Base-by-base conservation (phyloP, 2,329 filamentous ascomycete species). In the Aspergillus arachidicola region DNA sequence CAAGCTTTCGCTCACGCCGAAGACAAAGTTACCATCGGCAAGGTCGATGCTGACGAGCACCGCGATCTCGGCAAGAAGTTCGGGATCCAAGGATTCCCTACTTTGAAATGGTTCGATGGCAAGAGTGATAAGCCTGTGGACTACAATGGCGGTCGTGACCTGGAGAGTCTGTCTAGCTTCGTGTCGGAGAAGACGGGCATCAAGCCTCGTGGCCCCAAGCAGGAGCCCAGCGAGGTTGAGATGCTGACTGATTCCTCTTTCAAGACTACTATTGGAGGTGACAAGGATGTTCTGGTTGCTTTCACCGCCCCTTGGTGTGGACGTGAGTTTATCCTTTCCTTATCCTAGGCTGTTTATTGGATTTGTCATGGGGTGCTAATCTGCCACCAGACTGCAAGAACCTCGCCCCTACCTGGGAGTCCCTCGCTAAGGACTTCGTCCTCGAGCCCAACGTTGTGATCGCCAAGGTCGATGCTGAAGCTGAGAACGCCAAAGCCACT, bases 251-350 rank as follows among this genome's bases (percentile, higher is more conserved):
- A 98, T 74, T 79, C 85, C 70, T 88, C 87, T 63, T 98, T 98
- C 81, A 87, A 89, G 79, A 83, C 89, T 76, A 83, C 86, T 64
- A 84, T 97, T 82, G 94, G 94, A 67, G 85, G 88, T 58, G 92
- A 96, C 67, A 93, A 96, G 86, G 85, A 96, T 79, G 92, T 96
- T 23, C 80, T 99, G 60, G 94, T 99, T 76, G 94, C 96, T 53
- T 99, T 99, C 80, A 99, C 96, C 71, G 94, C 95, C 59, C 94
- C 95, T 59, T 98, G 94, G 95, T 99, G 95, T 81, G 94, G 94
- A 79, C 94, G 95, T 98, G 87, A 81, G 93, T 91, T 70, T 56
- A 28, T 38, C 65, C 21, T 50, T 28, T 58, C 46, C 36, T 23
- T 58, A 62, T 16, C 64, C 51, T n/a, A 32, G 10, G n/a, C 21